A percentile compares a stretch with the other conserved stretches of the same genome.
phyloP scores from a whole-genome alignment of 169 alveolate species.

The Eimeria praecox region DNA sequence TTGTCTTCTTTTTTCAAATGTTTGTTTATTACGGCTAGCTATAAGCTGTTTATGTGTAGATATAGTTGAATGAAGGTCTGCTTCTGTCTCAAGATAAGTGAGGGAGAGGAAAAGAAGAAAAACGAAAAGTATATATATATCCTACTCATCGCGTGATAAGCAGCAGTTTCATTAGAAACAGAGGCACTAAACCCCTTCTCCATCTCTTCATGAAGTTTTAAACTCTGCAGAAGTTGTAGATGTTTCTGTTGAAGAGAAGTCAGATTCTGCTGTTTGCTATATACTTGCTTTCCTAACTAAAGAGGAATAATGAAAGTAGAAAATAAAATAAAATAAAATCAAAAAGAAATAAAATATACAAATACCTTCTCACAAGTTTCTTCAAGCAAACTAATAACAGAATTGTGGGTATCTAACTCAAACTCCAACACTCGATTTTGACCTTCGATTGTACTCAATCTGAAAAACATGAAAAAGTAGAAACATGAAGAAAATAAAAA shows the following conservation, averaged over 20 bases:
- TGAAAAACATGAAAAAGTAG: not conserved
- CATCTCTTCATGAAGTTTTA: constrained; percentile 26
- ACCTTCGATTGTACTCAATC: not conserved
- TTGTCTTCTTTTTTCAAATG: constrained; percentile 6
- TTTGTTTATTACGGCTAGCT: not conserved
- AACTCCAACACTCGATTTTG: constrained; percentile 28
- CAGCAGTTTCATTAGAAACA: not conserved
- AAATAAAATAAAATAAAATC: not conserved
- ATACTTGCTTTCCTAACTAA: not conserved
- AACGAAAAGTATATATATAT: not conserved
- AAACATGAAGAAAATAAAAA: not conserved
- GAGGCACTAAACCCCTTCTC: not conserved
- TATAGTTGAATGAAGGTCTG: not conserved
- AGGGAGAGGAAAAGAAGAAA: too few relatives aligned
- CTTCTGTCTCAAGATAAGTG: too few relatives aligned
- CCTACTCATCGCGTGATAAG: constrained; percentile 20
- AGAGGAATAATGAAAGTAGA: not conserved
- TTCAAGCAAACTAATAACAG: not conserved
- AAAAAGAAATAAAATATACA: not conserved
- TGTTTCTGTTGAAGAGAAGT: not conserved
- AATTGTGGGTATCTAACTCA: constrained; percentile 11
- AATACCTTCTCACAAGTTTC: constrained; percentile 20
- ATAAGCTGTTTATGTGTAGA: constrained; percentile 5
- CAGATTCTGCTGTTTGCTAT: not conserved
- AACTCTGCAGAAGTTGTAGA: not conserved